Conservation (phyloP, 176 grass and related monocot species). For the Bonia amplexicaulis region DNA sequence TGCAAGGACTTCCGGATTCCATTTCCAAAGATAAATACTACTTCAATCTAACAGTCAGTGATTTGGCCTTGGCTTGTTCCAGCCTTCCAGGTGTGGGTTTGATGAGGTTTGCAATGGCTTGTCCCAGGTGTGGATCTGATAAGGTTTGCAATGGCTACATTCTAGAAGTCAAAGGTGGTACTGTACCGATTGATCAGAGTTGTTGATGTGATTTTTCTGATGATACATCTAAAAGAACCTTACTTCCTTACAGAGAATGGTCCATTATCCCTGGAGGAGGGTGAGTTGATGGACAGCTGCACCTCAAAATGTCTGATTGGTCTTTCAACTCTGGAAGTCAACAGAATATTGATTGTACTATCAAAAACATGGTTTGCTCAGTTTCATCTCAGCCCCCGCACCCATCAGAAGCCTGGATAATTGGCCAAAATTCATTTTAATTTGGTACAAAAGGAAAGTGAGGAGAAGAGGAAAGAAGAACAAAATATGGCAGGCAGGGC, state of each 20-base stretch:
- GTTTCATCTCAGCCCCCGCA: not conserved
- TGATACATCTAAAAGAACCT: not conserved
- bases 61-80: slow-evolving; percentile 8
- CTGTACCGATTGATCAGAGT: slow-evolving; percentile 11
- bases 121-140: slow-evolving; percentile 7
- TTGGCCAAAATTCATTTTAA: no score
- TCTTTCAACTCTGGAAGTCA: slow-evolving; percentile 24
- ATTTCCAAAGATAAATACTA: not conserved
- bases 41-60: not conserved
- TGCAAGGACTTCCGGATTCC: not conserved
- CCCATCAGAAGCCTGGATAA: no score
- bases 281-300: slow-evolving; percentile 22
- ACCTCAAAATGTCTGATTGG: slow-evolving; percentile 23
- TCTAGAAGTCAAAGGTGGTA: not conserved
- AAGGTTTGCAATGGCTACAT: slow-evolving; percentile 5
- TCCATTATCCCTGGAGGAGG: slow-evolving; percentile 23
- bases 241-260: slow-evolving; percentile 25
- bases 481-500: no score
- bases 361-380: slow-evolving; percentile 13
- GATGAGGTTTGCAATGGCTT: not conserved
- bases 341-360: slow-evolving; percentile 11
- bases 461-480: no score
- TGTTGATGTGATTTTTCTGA: slow-evolving; percentile 16
- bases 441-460: no score
- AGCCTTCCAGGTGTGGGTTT: not conserved